Percentiles rank a stretch among this genome's conserved stretches.
Conservation (phyloP, 2,329 filamentous ascomycete species). For the Trematosphaeria pertusa region DNA sequence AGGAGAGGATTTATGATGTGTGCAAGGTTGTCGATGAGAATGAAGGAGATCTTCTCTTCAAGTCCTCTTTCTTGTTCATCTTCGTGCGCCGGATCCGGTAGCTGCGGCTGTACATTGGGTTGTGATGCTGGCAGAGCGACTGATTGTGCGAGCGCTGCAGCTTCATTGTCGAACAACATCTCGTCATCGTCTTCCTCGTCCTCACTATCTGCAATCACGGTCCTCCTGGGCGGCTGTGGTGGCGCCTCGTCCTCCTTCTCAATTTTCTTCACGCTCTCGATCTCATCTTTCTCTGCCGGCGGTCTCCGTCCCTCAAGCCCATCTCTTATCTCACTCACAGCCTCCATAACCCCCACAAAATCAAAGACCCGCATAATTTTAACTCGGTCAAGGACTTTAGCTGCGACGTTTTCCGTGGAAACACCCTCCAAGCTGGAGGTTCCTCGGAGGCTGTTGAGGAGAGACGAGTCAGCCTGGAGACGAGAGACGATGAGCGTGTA, state of each 20-base stretch:
- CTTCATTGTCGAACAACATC: slow-evolving; percentile 52
- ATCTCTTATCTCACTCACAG: slow-evolving; percentile 53
- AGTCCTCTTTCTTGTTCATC: neutral
- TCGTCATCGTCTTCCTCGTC: slow-evolving; percentile 51
- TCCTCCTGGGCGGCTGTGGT: slow-evolving; percentile 18
- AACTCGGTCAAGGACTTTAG: slow-evolving; percentile 51
- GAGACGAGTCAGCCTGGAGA: slow-evolving; percentile 16
- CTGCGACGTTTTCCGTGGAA: slow-evolving; percentile 37
- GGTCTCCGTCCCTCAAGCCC: slow-evolving; percentile 28
- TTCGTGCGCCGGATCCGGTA: neutral
- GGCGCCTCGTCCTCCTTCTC: slow-evolving; percentile 17
- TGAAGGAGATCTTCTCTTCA: slow-evolving; percentile 29
- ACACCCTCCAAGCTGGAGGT: neutral
- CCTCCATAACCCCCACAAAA: slow-evolving; percentile 56
- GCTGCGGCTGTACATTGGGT: too few relatives aligned
- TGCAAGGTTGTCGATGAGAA: slow-evolving; percentile 51
- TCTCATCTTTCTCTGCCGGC: neutral
- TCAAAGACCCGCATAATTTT: slow-evolving; percentile 61
- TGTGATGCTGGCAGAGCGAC: neutral
- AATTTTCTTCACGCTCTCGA: slow-evolving; percentile 25
- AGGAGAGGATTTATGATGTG: slow-evolving; percentile 47
- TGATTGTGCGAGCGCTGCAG: neutral
- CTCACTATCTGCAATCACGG: slow-evolving; percentile 42
- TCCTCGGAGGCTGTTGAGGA: neutral
- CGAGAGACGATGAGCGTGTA: slow-evolving; percentile 38